Base-by-base conservation (phyloP, 2,329 filamentous ascomycete genomes). In the Arthrobotrys megalospora region DNA sequence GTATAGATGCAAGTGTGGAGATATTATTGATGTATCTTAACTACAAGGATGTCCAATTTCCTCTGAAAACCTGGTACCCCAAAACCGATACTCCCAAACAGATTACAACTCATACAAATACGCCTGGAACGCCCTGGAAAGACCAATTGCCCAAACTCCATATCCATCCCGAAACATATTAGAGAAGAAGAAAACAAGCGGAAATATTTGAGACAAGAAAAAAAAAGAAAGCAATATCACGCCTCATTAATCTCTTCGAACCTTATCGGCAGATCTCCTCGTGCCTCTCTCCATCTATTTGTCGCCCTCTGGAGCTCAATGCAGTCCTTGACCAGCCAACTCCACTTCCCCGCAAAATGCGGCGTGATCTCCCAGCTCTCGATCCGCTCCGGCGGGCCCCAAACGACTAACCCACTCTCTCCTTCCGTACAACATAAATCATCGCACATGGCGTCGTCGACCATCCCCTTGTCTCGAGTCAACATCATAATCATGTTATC, bases 331-430 rank as follows among this genome's bases (percentile, higher is more conserved):
- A 79, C 87, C 84, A 0, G 86, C 80, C 0, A 90, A 83, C 82
- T 90, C 89, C 2, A 91, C 84, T 14, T 90, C 85, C 79, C 90
- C 88, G 45, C 90, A 88, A 6, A 84, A 36, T 28, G 64, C 7
- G 66, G 66, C 1, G 73, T 71, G 38, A 77, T 71, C 66, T 77
- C 73, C 73, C 73, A 77, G 28, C 73, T 77, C 43, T 77, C 73
- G n/a, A 77, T 63, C 19, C 73, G 58, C 48, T 77, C 73, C 43
- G 73, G 73, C 10, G 73, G 73, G n/a, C 73, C 73, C 73, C 73
- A 60, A 19, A 72, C 73, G 67, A 76, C 50, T 55, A 72, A 3
- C n/a, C 69, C 38, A 38, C 48, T 63, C 24, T 65, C 41, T 48
- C 60, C 52, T 36, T 79, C 65, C 60, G 77, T 52, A 68, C 80